These are phyloP conservation scores for Monosporascus sp. DNA, from an alignment of 2,329 filamentous ascomycete species.

Conservation along the genomic window DNA sequence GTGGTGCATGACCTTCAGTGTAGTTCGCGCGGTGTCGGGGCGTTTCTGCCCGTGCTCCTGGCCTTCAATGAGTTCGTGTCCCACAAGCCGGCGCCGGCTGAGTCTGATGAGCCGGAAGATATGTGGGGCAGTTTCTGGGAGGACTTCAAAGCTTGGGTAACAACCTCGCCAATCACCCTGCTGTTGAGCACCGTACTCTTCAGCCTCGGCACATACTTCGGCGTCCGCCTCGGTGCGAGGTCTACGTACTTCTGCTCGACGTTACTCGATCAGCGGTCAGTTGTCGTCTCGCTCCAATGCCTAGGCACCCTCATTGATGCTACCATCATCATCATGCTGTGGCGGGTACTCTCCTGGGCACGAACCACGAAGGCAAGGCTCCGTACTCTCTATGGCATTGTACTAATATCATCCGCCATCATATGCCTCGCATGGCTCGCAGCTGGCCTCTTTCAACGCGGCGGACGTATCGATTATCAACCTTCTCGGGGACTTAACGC, in stretches of 20 bases:
- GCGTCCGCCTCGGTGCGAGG: conserved; percentile 30
- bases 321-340: conserved; percentile 40
- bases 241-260: conserved; percentile 50
- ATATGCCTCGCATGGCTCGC: conserved; percentile 33
- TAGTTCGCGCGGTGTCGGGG: conserved; percentile 43
- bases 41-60: conserved; percentile 42
- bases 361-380: conserved; percentile 42
- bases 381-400: conserved; percentile 37
- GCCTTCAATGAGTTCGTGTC: conserved; percentile 41
- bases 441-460: conserved; percentile 23
- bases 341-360: conserved; percentile 48
- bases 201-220: conserved; percentile 37
- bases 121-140: conserved; percentile 41
- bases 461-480: conserved; percentile 18
- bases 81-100: conserved; percentile 26
- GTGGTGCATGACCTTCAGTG: conserved; percentile 47
- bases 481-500: conserved; percentile 33
- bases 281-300: conserved; percentile 37
- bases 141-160: conserved; percentile 43
- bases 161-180: conserved; percentile 33
- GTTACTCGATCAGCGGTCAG: conserved; percentile 32
- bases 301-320: conserved; percentile 42
- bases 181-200: conserved; percentile 34
- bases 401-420: conserved; percentile 35
- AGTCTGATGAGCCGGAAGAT: conserved; percentile 41